A percentile compares a stretch with the other conserved stretches of the same genome.
phyloP scores from a whole-genome alignment of 1,284 basidiomycete genomes.

The Earliella scabrosa region DNA sequence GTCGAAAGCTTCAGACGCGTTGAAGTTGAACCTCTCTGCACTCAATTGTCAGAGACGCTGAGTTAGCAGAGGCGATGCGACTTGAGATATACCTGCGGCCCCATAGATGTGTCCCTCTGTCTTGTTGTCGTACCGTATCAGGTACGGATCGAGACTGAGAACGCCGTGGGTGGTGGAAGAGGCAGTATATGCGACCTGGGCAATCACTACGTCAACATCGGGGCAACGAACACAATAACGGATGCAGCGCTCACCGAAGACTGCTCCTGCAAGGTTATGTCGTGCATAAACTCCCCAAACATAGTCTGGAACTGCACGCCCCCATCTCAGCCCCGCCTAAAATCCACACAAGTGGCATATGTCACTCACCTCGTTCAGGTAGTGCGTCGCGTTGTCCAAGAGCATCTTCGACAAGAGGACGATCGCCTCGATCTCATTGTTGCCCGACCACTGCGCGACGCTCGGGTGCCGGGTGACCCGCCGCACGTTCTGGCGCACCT shows the following conservation, averaged over 20 bases:
- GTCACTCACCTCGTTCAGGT: conserved; percentile 49
- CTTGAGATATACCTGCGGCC: too few relatives aligned
- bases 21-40: conserved; percentile 57
- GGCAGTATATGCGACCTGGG: conserved; percentile 61
- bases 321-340: background rate
- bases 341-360: background rate
- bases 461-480: conserved; percentile 61
- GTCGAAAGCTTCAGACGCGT: conserved; percentile 57
- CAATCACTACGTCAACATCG: background rate
- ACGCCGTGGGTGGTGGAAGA: conserved; percentile 66
- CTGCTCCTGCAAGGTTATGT: conserved; percentile 49
- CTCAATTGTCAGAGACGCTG: too few relatives aligned
- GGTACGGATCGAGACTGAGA: conserved; percentile 59
- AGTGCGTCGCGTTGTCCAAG: conserved; percentile 46
- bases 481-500: conserved; percentile 64
- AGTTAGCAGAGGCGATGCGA: too few relatives aligned
- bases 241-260: conserved; percentile 51
- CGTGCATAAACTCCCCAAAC: conserved; percentile 58
- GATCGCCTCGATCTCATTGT: conserved; percentile 65
- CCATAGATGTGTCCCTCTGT: conserved; percentile 60
- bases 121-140: conserved; percentile 54
- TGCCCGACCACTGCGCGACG: conserved; percentile 63
- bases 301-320: conserved; percentile 49
- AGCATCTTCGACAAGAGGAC: conserved; percentile 44
- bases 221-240: background rate